Conservation (phyloP, 805 yeast genomes). For the Lachancea sp. region DNA sequence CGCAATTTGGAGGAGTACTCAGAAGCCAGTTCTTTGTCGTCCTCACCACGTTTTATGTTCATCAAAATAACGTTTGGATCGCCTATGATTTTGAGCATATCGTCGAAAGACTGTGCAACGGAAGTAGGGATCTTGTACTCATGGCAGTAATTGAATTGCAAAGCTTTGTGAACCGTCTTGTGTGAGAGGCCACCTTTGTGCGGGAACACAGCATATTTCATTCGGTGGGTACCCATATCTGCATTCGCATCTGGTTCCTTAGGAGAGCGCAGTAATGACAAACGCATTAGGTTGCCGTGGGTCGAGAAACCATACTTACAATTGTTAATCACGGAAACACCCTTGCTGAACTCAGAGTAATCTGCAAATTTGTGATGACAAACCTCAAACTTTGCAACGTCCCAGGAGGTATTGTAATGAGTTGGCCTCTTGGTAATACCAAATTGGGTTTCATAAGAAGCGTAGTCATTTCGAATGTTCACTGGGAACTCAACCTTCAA, state of each 20-base stretch:
- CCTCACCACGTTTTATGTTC: constrained; percentile 81
- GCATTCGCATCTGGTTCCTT: constrained; percentile 93
- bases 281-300: constrained; percentile 86
- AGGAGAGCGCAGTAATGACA: constrained; percentile 82
- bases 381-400: constrained; percentile 91
- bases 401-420: constrained; percentile 94
- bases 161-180: constrained; percentile 65
- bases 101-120: constrained; percentile 19
- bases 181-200: constrained; percentile 62
- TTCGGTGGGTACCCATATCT: constrained; percentile 82
- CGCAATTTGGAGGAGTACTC: constrained; percentile 40
- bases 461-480: constrained; percentile 64
- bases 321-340: constrained; percentile 79
- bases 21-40: constrained; percentile 52
- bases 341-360: constrained; percentile 77
- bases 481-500: constrained; percentile 95
- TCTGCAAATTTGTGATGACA: constrained; percentile 94
- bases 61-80: constrained; percentile 60
- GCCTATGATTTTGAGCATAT: constrained; percentile 38
- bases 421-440: constrained; percentile 91
- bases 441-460: constrained; percentile 89
- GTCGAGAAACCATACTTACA: constrained; percentile 88
- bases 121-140: constrained; percentile 18
- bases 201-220: constrained; percentile 80
- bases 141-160: constrained; percentile 63